Percentiles rank a stretch among this genome's conserved stretches.
Conservation (phyloP, 139 green algal genomes). For the Chlorella sorokiniana region DNA sequence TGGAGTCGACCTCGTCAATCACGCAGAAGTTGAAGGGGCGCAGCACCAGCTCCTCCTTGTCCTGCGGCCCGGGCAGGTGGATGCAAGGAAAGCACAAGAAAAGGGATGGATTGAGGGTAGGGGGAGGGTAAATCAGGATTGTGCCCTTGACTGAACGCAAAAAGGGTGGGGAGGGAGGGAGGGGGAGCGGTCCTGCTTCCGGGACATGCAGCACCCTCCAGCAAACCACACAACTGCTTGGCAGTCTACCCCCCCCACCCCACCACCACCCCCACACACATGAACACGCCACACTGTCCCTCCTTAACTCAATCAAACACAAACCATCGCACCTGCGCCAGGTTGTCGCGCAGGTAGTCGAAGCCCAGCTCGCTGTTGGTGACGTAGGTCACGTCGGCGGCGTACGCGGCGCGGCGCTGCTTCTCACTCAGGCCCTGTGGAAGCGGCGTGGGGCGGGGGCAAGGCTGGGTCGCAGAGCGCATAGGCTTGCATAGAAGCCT, state of each 20-base stretch:
- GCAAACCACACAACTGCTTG: too few relatives aligned
- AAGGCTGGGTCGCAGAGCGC: not conserved
- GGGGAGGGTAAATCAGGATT: not conserved
- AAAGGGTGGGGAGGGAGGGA: too few relatives aligned
- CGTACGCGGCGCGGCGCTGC: slow-evolving; percentile 80
- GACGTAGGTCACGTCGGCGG: slow-evolving; percentile 95
- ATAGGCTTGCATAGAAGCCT: too few relatives aligned
- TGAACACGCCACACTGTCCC: not conserved
- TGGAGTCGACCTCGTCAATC: slow-evolving; percentile 98
- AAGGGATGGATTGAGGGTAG: not conserved
- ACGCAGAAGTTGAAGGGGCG: slow-evolving; percentile 95
- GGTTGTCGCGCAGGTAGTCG: slow-evolving; percentile 98
- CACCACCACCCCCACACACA: too few relatives aligned
- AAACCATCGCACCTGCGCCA: slow-evolving; percentile 67
- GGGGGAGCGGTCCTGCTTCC: too few relatives aligned
- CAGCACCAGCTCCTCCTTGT: slow-evolving; percentile 88
- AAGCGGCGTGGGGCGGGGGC: not conserved
- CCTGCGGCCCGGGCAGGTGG: not conserved
- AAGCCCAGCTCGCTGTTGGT: slow-evolving; percentile 99
- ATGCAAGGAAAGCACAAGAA: not conserved
- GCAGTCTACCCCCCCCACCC: too few relatives aligned
- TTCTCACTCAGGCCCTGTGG: slow-evolving; percentile 62
- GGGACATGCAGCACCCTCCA: too few relatives aligned
- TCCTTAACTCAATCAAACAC: not conserved
- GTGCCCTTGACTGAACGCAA: too few relatives aligned